phyloP scores from a whole-genome alignment of 495 filamentous ascomycete species.

The Trichoderma reesei region DNA sequence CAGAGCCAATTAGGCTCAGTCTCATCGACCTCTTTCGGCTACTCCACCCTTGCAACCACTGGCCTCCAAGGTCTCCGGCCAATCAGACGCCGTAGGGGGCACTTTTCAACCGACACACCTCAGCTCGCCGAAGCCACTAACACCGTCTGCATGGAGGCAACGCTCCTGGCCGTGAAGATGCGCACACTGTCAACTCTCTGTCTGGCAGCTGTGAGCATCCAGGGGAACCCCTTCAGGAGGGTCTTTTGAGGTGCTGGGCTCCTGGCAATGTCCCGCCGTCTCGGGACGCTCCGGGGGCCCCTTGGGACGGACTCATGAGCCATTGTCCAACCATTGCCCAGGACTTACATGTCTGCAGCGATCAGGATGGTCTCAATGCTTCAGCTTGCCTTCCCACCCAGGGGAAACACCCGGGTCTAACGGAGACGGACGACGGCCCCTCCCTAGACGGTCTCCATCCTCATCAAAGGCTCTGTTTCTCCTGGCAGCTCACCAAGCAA shows the following conservation, averaged over 20 bases:
- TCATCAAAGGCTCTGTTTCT: neutral
- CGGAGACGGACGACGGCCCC: slow-evolving; percentile 6
- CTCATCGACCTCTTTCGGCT: slow-evolving; percentile 1
- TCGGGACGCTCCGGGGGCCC: slow-evolving; percentile 5
- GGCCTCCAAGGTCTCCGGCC: slow-evolving; percentile 1
- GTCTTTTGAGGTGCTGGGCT: neutral
- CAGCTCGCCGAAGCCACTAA: slow-evolving; percentile 8
- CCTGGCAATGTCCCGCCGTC: neutral
- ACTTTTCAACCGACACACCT: slow-evolving; percentile 1
- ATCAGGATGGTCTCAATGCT: neutral
- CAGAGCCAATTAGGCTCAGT: neutral
- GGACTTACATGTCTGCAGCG: slow-evolving; percentile 9
- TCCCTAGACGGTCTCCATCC: slow-evolving; percentile 8
- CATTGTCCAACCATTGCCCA: slow-evolving; percentile 10
- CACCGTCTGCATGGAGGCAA: neutral
- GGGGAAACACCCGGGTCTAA: slow-evolving; percentile 9
- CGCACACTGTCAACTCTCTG: neutral
- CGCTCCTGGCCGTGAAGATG: neutral
- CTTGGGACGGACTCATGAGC: neutral
- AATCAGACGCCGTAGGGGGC: neutral
- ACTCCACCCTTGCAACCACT: slow-evolving; percentile 1
- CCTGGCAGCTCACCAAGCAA: neutral
- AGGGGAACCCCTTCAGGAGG: neutral
- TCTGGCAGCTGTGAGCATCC: neutral
- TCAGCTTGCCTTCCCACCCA: neutral